Evolutionary conservation across 371 early-diverging fungal genomes (phyloP), one percentile per base, ranked within the genome.

Genomic region (Mortierella sp.): DNA sequence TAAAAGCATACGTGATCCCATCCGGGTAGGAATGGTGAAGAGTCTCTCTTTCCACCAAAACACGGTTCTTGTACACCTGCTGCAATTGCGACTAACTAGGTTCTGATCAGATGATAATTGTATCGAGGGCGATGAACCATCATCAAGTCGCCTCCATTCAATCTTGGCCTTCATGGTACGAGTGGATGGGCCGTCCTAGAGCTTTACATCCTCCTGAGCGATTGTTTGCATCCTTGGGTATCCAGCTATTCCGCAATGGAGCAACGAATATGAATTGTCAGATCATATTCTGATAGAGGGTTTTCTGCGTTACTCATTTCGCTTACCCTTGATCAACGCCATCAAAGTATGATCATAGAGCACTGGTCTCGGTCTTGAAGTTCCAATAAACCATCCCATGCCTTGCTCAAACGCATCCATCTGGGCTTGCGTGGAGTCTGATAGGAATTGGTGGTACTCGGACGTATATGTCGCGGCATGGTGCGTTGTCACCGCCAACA

Each of bases 381-480:
- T 82, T 85, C 87, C 86, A 85, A 54, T 74, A 85, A 83, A 80
- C 85, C 87, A 87, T 1, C 86, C 87, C 9, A 68, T 66, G 2
- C 83, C 84, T 39, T 54, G 65, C 55, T 87, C 86, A 62, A 81
- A 87, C 8, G 84, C 72, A 54, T 84, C 85, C 53, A 85, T 30
- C 59, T 85, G 87, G 0, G 80, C 82, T 80, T 38, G 53, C 52
- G 63, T 63, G n/a, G 42, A 71, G 48, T 56, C 38, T 19, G 57
- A 13, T 30, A 78, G 38, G 50, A 73, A 73, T 23, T 52, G 49
- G 27, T 67, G 78, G 28, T 78, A 71, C 45, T 60, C 67, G 30
- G 57, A 6, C 2, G 24, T 49, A 30, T 64, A 81, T 4, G 47
- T 57, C 1, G 65, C 55, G 30, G 71, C 62, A 27, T 81, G 69